Conservation (phyloP, 2,329 filamentous ascomycete genomes). For the Lachnellula subtilissima region DNA sequence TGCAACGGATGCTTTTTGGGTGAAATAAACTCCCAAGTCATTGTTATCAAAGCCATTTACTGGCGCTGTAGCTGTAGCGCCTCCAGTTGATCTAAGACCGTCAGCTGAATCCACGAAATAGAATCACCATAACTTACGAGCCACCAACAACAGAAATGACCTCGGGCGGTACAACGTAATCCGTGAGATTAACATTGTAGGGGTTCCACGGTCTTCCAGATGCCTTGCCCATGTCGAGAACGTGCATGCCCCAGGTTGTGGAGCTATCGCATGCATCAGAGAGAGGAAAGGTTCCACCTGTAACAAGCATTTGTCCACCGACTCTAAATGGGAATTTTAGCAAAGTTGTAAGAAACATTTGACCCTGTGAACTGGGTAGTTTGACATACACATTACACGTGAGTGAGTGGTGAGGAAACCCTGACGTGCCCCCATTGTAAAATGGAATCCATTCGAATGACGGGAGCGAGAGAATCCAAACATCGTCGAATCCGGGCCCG, state of each 20-base stretch:
- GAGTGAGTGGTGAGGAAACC: slow-evolving; percentile 48
- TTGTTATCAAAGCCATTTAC: slow-evolving; percentile 43
- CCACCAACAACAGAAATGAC: slow-evolving; percentile 49
- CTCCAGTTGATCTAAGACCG: slow-evolving; percentile 38
- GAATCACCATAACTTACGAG: slow-evolving; percentile 14
- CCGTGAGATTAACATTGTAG: slow-evolving; percentile 44
- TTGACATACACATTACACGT: slow-evolving; percentile 48
- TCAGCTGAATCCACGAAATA: slow-evolving; percentile 1
- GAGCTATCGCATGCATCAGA: slow-evolving; percentile 47
- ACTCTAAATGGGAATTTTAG: slow-evolving; percentile 26
- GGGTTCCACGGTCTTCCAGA: slow-evolving; percentile 47
- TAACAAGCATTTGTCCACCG: slow-evolving; percentile 56
- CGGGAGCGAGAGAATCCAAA: slow-evolving; percentile 57
- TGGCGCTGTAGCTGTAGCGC: slow-evolving; percentile 50
- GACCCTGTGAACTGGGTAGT: background rate
- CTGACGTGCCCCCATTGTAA: slow-evolving; percentile 35
- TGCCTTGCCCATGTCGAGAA: slow-evolving; percentile 48
- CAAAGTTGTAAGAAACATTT: background rate
- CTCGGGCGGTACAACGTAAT: slow-evolving; percentile 49
- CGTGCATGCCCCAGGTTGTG: slow-evolving; percentile 50
- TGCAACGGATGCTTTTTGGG: slow-evolving; percentile 42
- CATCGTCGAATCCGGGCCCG: slow-evolving; percentile 53
- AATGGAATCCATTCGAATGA: slow-evolving; percentile 60
- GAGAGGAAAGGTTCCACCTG: slow-evolving; percentile 54
- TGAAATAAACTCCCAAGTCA: slow-evolving; percentile 51